phyloP scores from a whole-genome alignment of 352 stramenopile genomes.

The Hyaloperonospora arabidopsidis region DNA sequence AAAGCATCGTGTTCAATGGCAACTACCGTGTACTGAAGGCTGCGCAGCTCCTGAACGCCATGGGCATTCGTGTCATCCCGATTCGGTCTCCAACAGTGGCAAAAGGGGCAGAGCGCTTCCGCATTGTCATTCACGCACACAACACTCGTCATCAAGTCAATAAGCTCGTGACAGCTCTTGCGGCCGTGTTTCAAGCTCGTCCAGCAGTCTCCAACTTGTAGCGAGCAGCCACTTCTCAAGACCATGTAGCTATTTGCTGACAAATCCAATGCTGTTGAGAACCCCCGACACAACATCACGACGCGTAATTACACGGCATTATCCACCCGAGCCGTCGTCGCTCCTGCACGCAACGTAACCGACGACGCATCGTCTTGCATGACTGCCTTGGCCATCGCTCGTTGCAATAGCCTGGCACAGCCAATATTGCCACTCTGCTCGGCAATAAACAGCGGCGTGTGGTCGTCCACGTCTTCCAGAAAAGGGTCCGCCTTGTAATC shows the following conservation, averaged over 20 bases:
- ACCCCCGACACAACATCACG: no score
- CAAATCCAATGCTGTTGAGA: no score
- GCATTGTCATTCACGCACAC: slow-evolving; percentile 93
- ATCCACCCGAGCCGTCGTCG: slow-evolving; percentile 41
- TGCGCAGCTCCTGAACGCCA: slow-evolving; percentile 46
- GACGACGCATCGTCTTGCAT: slow-evolving; percentile 38
- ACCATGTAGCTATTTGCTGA: no score
- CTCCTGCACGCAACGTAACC: slow-evolving; percentile 56
- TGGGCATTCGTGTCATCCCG: slow-evolving; percentile 88
- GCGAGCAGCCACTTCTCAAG: neutral
- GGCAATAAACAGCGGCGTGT: slow-evolving; percentile 54
- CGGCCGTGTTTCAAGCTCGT: slow-evolving; percentile 38
- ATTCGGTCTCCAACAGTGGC: slow-evolving; percentile 94
- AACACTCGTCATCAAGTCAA: slow-evolving; percentile 88
- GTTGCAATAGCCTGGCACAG: slow-evolving; percentile 62
- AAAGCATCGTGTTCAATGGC: slow-evolving; percentile 89
- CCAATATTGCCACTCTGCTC: slow-evolving; percentile 74
- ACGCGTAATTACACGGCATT: slow-evolving; percentile 48
- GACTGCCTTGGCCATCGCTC: slow-evolving; percentile 65
- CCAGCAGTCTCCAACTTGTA: slow-evolving; percentile 30
- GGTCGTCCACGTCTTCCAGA: slow-evolving; percentile 69
- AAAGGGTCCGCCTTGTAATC: slow-evolving; percentile 77
- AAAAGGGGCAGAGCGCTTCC: slow-evolving; percentile 89
- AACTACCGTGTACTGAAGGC: slow-evolving; percentile 85
- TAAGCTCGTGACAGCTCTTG: slow-evolving; percentile 43